A percentile compares a stretch with the other conserved stretches of the same genome.
These are phyloP conservation scores for Solanum sitiens DNA, from an alignment of 257 asterid species.

Conservation along the genomic window DNA sequence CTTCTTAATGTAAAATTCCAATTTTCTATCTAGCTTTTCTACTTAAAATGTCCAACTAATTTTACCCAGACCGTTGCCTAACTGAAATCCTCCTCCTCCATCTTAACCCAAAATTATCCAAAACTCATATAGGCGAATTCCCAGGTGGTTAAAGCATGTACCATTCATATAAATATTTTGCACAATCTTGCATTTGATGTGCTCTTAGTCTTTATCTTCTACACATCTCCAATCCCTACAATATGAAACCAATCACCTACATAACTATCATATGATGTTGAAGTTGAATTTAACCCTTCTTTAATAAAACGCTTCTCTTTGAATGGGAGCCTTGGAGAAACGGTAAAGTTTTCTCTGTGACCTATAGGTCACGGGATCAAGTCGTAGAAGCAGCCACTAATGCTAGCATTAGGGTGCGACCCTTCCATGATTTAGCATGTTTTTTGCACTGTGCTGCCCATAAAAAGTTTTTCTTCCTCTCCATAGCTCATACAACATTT, in stretches of 20 bases:
- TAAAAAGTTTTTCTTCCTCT: neutral
- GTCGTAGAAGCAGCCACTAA: neutral
- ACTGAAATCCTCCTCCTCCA: neutral
- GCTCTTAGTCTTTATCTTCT: neutral
- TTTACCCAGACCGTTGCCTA: neutral
- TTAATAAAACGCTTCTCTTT: neutral
- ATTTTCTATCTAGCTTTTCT: neutral
- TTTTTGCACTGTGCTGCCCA: neutral
- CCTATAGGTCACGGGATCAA: neutral
- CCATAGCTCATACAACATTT: neutral
- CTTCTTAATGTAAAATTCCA: neutral
- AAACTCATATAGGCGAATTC: neutral
- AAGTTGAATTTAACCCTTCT: neutral
- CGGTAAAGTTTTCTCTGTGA: neutral
- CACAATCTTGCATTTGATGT: neutral
- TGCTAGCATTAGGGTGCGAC: neutral
- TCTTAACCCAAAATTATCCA: neutral
- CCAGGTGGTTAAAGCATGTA: neutral
- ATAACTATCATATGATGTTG: neutral
- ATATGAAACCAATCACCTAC: neutral
- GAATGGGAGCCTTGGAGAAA: neutral
- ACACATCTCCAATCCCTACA: neutral
- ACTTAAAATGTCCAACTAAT: neutral
- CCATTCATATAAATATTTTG: neutral
- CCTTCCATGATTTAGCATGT: neutral